These are phyloP conservation scores for Coniochaeta hoffmannii DNA, from an alignment of 2,329 filamentous ascomycete species.

Conservation along the genomic window DNA sequence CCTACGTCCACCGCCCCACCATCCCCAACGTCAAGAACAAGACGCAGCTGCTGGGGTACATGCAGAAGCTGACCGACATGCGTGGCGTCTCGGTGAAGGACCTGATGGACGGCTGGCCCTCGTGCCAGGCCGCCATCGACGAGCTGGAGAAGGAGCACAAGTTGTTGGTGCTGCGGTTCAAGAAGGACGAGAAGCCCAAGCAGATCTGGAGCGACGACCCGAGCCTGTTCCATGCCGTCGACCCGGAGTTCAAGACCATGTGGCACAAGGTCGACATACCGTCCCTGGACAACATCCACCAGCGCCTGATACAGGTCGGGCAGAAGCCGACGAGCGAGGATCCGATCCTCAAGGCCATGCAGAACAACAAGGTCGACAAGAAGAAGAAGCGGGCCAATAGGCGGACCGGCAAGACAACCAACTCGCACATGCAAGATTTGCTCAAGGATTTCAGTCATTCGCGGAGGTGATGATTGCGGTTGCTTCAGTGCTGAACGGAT, in stretches of 20 bases:
- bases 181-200: slow-evolving; percentile 82
- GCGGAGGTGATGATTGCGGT: slow-evolving; percentile 26
- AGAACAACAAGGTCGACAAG: slow-evolving; percentile 58
- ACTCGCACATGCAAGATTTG: slow-evolving; percentile 73
- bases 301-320: slow-evolving; percentile 67
- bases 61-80: slow-evolving; percentile 76
- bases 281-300: slow-evolving; percentile 65
- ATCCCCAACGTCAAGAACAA: slow-evolving; percentile 72
- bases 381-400: slow-evolving; percentile 62
- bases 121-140: slow-evolving; percentile 71
- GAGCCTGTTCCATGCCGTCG: slow-evolving; percentile 65
- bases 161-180: slow-evolving; percentile 79
- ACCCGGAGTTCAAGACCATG: slow-evolving; percentile 73
- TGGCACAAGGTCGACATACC: slow-evolving; percentile 81
- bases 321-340: slow-evolving; percentile 82
- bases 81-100: slow-evolving; percentile 80
- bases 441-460: slow-evolving; percentile 62
- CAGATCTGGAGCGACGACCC: slow-evolving; percentile 88
- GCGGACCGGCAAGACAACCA: slow-evolving; percentile 73
- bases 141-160: slow-evolving; percentile 70
- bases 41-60: slow-evolving; percentile 68
- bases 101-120: slow-evolving; percentile 91
- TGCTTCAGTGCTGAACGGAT: background rate
- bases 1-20: slow-evolving; percentile 76
- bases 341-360: slow-evolving; percentile 50